Evolutionary conservation across 257 asterid genomes (phyloP).

Genomic region (Dorcoceras hygrometricum): DNA sequence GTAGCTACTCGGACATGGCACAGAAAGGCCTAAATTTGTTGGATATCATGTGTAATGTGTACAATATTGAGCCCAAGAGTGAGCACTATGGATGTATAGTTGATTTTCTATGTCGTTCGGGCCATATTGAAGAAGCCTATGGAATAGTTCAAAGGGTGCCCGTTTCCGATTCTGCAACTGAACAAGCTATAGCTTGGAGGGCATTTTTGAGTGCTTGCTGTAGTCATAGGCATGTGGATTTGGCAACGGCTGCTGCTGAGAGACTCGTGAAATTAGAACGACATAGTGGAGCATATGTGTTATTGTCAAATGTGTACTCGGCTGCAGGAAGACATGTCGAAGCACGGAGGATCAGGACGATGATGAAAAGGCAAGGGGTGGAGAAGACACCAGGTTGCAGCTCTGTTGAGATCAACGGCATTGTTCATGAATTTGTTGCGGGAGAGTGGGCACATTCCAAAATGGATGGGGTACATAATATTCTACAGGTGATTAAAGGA

Average conservation of each 20-base stretch:
- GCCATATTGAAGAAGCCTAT: slow-evolving; percentile 55
- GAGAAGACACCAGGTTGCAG: slow-evolving; percentile 76
- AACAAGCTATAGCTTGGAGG: slow-evolving; percentile 68
- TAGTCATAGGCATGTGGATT: slow-evolving; percentile 36
- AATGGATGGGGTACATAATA: slow-evolving; percentile 32
- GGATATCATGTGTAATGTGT: slow-evolving; percentile 43
- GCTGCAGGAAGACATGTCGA: slow-evolving; percentile 51
- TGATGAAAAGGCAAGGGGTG: slow-evolving; percentile 51
- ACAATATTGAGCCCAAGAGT: slow-evolving; percentile 46
- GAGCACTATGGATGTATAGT: slow-evolving; percentile 75
- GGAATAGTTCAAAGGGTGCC: slow-evolving; percentile 44
- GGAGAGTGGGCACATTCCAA: slow-evolving; percentile 45
- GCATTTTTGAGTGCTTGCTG: slow-evolving; percentile 58
- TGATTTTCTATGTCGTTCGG: slow-evolving; percentile 50
- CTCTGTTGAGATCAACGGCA: slow-evolving; percentile 57
- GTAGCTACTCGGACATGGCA: slow-evolving; percentile 62
- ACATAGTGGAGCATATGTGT: slow-evolving; percentile 64
- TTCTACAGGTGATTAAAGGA: slow-evolving; percentile 33
- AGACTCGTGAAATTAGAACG: slow-evolving; percentile 48
- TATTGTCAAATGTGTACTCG: slow-evolving; percentile 58
- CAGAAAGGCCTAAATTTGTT: slow-evolving; percentile 48
- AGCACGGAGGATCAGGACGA: slow-evolving; percentile 44
- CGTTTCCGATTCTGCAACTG: slow-evolving; percentile 25
- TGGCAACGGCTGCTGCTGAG: slow-evolving; percentile 64
- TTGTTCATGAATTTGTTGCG: slow-evolving; percentile 64